Base-by-base conservation (phyloP, 2,329 filamentous ascomycete genomes). In the Ascosphaera acerosa region DNA sequence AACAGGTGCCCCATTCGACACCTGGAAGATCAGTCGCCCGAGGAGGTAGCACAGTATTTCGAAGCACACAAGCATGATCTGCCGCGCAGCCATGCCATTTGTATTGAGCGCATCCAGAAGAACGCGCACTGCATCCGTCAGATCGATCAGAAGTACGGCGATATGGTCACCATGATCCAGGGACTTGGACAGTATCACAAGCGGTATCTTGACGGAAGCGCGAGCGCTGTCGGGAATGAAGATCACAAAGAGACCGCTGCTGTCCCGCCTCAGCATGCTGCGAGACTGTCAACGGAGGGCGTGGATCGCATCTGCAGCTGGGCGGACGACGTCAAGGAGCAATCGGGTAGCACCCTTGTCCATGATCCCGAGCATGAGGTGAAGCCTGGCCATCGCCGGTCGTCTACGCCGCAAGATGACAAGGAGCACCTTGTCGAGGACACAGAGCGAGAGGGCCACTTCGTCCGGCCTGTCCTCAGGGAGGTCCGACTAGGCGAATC, bases 41-140 rank as follows among this genome's bases (percentile, higher is more conserved):
- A 91, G 54, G 82, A 92, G 47, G 73, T 94, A 37, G 84, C 84
- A 10, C 69, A 76, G 44, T 94, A 91, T 49, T 80, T 94, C 44
- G 78, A 92, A 49, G 81, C 72, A 32, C 82, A 92, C 56, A 92
- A 92, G 50, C 82, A 94, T 52, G 76, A 91, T 50, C 66, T 94
- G 33, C 84, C 84, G 6, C 69, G 84, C 42, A 92, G 81, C 48
- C 84, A 94, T 52, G 80, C 89, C 47, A 67, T 92, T 28, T 94
- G 84, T 50, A 70, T 94, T 36, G 72, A 76, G 44, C 68, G 82
- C 34, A 91, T 91, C 47, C 78, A 90, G 52, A 74, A 69, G 50
- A 84, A 82, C 44, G 74, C 84, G 42, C 66, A 76, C 38, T 76
- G 82, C 44, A 76, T 90, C 45, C 70, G 70, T 40, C 77, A 89